Base-by-base conservation (phyloP, 495 filamentous ascomycete genomes). In the Aspergillus baeticus region DNA sequence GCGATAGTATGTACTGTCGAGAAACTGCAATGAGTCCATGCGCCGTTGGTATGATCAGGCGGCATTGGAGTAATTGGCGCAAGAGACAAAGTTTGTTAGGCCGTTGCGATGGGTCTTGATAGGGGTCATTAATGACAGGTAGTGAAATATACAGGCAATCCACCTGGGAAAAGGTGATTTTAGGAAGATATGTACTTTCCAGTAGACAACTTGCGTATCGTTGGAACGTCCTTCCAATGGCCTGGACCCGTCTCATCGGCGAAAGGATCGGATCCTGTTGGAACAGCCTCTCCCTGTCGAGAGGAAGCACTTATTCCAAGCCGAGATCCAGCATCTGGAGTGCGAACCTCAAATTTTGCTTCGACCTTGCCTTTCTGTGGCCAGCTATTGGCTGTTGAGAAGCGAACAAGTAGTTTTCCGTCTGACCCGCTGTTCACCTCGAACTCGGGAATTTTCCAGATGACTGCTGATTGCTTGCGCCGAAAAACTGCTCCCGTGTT, bases 361-460 rank as follows among this genome's bases (percentile, higher is more conserved):
- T 96, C 91, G 10, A 93, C 81, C 37, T 80, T 81, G 2, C 91
- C 90, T 26, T 88, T 85, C 64, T 83, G 83, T 2, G 89, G 91
- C 65, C 88, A 85, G 0, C 79, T 78, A 41, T 89, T 89, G n/a
- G 88, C 83, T 13, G 87, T 84, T 49, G 85, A 80, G 55, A 96
- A 90, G 8, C 92, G 84, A 52, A 86, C 90, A 7, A 95, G 85
- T 50, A 95, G 81, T 71, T 89, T 91, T 63, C 86, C 77, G 57
- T 79, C 75, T 7, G 73, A 63, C 11, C 69, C 71, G 2, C 65
- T 64, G 48, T 78, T 79, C 18, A 79, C 74, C 34, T 86, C 82
- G 13, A 98, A 69, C 62, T 98, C 95, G 20, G 89, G 90, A 11
- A 98, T 75, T 48, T 87, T 87, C 94, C 94, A 99, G 66, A 85